Evolutionary conservation across 768 basidiomycete species (phyloP).

Genomic region (Daedalea quercina): DNA sequence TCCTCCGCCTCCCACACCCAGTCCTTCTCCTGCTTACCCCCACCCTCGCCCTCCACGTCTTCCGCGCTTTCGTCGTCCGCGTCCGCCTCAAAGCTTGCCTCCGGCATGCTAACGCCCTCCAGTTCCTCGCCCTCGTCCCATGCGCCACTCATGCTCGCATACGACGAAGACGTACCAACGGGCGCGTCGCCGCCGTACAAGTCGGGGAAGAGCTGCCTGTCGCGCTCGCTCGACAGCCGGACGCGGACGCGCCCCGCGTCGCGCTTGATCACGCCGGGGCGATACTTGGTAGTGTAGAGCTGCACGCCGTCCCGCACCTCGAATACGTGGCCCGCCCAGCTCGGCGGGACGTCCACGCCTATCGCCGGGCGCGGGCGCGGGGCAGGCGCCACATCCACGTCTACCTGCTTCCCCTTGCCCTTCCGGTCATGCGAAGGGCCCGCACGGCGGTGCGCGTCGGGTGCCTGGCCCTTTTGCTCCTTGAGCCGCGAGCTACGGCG

Average conservation of each 20-base stretch:
- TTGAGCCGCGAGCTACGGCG: slow-evolving; percentile 1
- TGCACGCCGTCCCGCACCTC: slow-evolving; percentile 46
- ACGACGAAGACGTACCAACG: neutral
- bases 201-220: slow-evolving; percentile 24
- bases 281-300: slow-evolving; percentile 29
- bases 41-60: slow-evolving; percentile 16
- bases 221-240: slow-evolving; percentile 24
- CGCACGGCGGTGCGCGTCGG: neutral
- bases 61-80: slow-evolving; percentile 4
- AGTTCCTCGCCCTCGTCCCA: slow-evolving; percentile 6
- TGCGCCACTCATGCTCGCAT: slow-evolving; percentile 4
- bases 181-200: slow-evolving; percentile 6
- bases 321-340: slow-evolving; percentile 48
- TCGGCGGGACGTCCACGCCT: neutral
- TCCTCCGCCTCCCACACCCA: slow-evolving; percentile 72
- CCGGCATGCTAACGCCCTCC: neutral
- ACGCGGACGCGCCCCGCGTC: slow-evolving; percentile 15
- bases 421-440: neutral
- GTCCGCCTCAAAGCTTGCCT: neutral
- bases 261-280: slow-evolving; percentile 46
- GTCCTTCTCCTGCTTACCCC: slow-evolving; percentile 32
- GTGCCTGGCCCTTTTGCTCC: too few relatives aligned
- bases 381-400: neutral
- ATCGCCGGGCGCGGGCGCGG: neutral
- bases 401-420: neutral